Evolutionary conservation across 2,329 filamentous ascomycete genomes (phyloP).

Genomic region (Alternaria sp.): DNA sequence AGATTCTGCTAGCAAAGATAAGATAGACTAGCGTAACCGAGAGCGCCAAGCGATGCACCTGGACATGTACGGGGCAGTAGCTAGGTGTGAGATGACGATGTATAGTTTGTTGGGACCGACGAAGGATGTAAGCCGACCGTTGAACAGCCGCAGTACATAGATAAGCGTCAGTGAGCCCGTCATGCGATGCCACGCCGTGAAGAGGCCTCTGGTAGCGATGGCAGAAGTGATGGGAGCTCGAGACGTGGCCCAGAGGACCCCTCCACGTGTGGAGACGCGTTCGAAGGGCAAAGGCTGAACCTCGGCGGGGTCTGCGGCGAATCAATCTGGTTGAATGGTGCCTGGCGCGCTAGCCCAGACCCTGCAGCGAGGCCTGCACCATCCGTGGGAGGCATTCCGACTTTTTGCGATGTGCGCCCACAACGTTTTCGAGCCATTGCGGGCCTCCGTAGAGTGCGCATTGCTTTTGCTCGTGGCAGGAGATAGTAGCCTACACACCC

Average conservation of each 20-base stretch:
- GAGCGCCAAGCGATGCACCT: background rate
- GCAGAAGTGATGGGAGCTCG: background rate
- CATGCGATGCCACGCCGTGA: background rate
- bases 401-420: constrained; percentile 12
- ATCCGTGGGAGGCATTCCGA: constrained; percentile 8
- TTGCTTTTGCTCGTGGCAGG: background rate
- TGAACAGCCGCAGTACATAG: background rate
- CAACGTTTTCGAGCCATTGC: constrained; percentile 16
- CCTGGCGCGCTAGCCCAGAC: constrained; percentile 16
- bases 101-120: background rate
- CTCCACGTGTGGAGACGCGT: constrained; percentile 11
- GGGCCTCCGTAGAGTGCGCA: background rate
- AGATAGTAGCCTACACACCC: background rate
- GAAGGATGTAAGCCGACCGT: background rate
- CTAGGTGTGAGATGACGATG: background rate
- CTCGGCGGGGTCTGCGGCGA: constrained; percentile 11
- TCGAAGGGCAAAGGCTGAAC: constrained; percentile 2
- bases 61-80: background rate
- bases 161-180: background rate
- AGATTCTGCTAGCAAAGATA: background rate
- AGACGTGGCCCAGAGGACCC: background rate
- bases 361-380: constrained; percentile 17
- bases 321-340: constrained; percentile 12
- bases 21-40: background rate
- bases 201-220: background rate